Conservation (phyloP, 106 monocot species). For the Dactylorhiza incarnata region DNA sequence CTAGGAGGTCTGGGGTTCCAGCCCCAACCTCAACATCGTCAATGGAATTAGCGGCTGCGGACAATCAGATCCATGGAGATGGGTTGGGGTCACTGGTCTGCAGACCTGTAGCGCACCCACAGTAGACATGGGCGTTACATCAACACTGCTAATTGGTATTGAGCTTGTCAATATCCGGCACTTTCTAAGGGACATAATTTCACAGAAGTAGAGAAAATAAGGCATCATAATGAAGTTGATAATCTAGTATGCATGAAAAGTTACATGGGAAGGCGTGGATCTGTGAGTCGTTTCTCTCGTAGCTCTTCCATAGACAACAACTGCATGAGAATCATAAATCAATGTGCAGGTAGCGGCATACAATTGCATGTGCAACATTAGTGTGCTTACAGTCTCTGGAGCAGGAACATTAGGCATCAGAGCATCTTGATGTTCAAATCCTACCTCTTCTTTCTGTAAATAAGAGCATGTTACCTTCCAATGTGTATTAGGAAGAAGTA, state of each 20-base stretch:
- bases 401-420: conserved; percentile 73
- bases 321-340: conserved; percentile 30
- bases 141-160: too few species aligned
- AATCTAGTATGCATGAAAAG: not conserved
- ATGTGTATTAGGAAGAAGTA: not conserved
- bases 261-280: conserved; percentile 94
- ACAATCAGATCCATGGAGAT: too few species aligned
- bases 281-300: conserved; percentile 64
- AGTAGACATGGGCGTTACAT: too few species aligned
- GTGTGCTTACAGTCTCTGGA: conserved; percentile 52
- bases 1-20: too few species aligned
- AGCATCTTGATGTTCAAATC: conserved; percentile 78
- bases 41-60: too few species aligned
- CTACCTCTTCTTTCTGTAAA: conserved; percentile 69
- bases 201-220: too few species aligned
- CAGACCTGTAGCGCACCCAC: too few species aligned
- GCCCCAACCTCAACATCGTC: too few species aligned
- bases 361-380: not conserved
- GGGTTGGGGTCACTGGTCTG: too few species aligned
- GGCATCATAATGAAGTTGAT: too few species aligned
- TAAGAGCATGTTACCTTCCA: not conserved
- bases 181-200: too few species aligned
- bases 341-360: not conserved
- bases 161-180: too few species aligned
- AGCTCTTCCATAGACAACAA: conserved; percentile 78